These are phyloP conservation scores for Aegilops bicornis DNA, from an alignment of 176 grass and related monocot species.

Conservation along the genomic window DNA sequence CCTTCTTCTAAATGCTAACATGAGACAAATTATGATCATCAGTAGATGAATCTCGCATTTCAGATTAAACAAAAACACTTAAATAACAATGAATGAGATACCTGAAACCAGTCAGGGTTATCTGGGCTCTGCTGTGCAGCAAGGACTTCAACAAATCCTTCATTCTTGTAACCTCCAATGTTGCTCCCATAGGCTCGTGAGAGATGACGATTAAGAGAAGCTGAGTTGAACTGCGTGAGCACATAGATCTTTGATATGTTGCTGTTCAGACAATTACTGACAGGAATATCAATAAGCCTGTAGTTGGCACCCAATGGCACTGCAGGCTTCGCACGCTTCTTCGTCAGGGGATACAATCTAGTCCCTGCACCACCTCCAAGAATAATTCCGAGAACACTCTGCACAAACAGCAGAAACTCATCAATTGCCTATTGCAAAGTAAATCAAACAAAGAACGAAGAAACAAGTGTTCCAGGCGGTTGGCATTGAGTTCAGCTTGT, in stretches of 20 bases:
- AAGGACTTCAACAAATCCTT: conserved; percentile 95
- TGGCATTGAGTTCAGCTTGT: neutral
- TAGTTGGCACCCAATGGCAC: conserved; percentile 96
- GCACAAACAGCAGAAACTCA: conserved; percentile 25
- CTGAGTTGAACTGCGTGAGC: conserved; percentile 95
- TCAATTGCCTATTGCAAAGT: conserved; percentile 21
- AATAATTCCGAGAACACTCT: conserved; percentile 99
- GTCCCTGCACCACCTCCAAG: conserved; percentile 95
- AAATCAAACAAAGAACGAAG: neutral
- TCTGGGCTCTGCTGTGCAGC: conserved; percentile 98
- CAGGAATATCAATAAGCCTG: conserved; percentile 93
- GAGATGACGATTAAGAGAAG: conserved; percentile 92
- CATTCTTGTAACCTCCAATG: conserved; percentile 89
- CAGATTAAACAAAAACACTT: neutral
- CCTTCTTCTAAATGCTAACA: neutral
- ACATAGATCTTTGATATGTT: conserved; percentile 95
- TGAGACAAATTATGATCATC: neutral
- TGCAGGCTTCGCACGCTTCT: conserved; percentile 97
- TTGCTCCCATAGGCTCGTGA: conserved; percentile 85
- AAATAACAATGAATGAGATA: conserved; percentile 30
- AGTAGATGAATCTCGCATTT: conserved; percentile 9
- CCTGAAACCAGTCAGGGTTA: conserved; percentile 99
- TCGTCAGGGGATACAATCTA: conserved; percentile 83
- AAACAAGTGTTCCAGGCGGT: neutral
- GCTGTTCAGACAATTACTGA: conserved; percentile 98